Evolutionary conservation across 345 rosid genomes (phyloP).

Genomic region (rapeseed (Brassica napus)): DNA sequence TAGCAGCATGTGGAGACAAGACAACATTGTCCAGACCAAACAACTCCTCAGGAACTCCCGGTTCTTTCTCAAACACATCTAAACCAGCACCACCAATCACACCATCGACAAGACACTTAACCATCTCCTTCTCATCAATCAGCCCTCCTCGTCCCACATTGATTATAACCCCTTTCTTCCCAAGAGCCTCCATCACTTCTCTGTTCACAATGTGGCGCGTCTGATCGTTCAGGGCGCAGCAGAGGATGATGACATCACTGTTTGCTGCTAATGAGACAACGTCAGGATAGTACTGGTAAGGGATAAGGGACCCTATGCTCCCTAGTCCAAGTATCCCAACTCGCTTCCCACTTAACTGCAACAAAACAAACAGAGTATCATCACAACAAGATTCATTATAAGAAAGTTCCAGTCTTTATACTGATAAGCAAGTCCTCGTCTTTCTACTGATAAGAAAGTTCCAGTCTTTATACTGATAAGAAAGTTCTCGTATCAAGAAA

Average conservation of each 20-base stretch:
- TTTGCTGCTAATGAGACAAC: conserved; percentile 29
- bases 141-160: conserved; percentile 38
- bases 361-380: background rate
- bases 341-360: conserved; percentile 37
- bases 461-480: no score
- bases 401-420: background rate
- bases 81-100: conserved; percentile 76
- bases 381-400: background rate
- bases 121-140: conserved; percentile 55
- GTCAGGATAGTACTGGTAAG: conserved; percentile 10
- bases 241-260: conserved; percentile 32
- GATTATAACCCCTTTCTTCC: conserved; percentile 33
- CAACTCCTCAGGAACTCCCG: conserved; percentile 54
- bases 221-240: conserved; percentile 28
- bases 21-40: conserved; percentile 64
- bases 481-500: background rate
- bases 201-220: conserved; percentile 34
- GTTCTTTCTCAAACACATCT: conserved; percentile 83
- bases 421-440: background rate
- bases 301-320: conserved; percentile 11
- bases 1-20: conserved; percentile 61
- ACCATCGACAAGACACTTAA: conserved; percentile 53
- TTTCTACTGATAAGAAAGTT: background rate
- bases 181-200: conserved; percentile 38
- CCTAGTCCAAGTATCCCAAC: conserved; percentile 41